phyloP scores from a whole-genome alignment of 2,329 filamentous ascomycete genomes.

The Raffaelea ambrosiae region DNA sequence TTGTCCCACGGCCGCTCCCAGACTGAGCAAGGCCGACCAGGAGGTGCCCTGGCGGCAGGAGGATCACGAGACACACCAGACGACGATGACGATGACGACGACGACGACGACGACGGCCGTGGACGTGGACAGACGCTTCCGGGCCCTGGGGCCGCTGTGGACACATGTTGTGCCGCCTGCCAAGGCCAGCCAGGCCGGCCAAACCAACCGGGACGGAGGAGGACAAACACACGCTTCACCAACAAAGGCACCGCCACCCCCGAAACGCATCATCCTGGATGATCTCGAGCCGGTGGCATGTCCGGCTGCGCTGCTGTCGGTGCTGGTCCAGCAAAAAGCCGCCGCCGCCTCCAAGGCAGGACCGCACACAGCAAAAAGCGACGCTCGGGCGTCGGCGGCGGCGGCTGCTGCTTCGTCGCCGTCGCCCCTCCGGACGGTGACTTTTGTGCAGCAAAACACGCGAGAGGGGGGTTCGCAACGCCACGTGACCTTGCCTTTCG shows the following conservation, averaged over 20 bases:
- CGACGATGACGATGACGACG: conserved; percentile 36
- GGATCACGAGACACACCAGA: too few relatives aligned
- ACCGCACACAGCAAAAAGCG: too few relatives aligned
- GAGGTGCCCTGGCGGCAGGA: conserved; percentile 57
- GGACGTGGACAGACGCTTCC: conserved; percentile 44
- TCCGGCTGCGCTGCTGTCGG: conserved; percentile 1
- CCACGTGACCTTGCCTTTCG: conserved; percentile 8
- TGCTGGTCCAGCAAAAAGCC: background rate
- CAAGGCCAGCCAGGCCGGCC: too few relatives aligned
- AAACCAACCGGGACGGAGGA: too few relatives aligned
- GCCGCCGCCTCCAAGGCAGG: too few relatives aligned
- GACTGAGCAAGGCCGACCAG: conserved; percentile 58
- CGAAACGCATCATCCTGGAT: conserved; percentile 31
- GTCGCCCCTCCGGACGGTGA: conserved; percentile 5
- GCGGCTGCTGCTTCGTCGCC: too few relatives aligned
- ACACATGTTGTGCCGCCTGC: conserved; percentile 27
- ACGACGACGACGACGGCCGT: conserved; percentile 40
- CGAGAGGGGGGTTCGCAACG: background rate
- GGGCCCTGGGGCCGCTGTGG: conserved; percentile 62
- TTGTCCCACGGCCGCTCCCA: conserved; percentile 40
- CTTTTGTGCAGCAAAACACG: conserved; percentile 7
- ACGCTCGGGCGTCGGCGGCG: too few relatives aligned
- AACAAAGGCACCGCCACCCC: too few relatives aligned
- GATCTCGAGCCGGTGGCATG: conserved; percentile 19
- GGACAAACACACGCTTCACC: too few relatives aligned